Evolutionary conservation across 306 rosid species (phyloP), one percentile per base, ranked within the genome.

Genomic region (Rosa chinensis): DNA sequence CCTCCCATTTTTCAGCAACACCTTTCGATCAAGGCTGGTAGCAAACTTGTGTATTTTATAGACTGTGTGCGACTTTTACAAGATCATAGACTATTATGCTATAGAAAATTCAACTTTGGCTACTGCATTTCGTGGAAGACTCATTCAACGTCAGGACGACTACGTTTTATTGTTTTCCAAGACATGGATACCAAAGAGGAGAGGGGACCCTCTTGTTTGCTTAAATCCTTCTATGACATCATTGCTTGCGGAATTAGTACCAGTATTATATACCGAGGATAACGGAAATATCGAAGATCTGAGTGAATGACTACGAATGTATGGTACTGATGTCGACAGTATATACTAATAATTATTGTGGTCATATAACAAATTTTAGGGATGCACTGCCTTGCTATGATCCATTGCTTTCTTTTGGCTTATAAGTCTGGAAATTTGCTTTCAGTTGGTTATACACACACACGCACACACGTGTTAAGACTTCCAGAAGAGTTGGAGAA

Each of bases 1-100:
- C 76, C 89, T 44, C 64, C 89, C 89, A 89, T 89, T 16, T 2
- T 64, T 64, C 2, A 0, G 70, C 70, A 32, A 64, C 44, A 28
- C 42, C 42, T 63, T 14, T 32, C n/a, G 8, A 63, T 63, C 20
- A 63, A 32, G 0, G 39, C 44, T 63, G 20, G 66, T 4, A 32
- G 69, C 18, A 35, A 32, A 28, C 3, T 4, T 35, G n/a, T 63
- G 17, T 61, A 61, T 25, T 59, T 28, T 23, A 3, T 32, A 58
- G 35, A 61, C 37, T 61, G 17, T 61, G 16, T 10, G 39, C 6
- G 18, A 25, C 40, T 1, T 23, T 10, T 16, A n/a, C 66, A 10
- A 59, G 66, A 9, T 55, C 62, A 55, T n/a, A 55, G 28, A 21
- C 14, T 21, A 9, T 58, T 10, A 21, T 8, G 35, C 32, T 58